A percentile compares a stretch with the other conserved stretches of the same genome.
These are phyloP conservation scores for Athelia psychrophila DNA, from an alignment of 1,284 basidiomycete genomes.

Conservation along the genomic window DNA sequence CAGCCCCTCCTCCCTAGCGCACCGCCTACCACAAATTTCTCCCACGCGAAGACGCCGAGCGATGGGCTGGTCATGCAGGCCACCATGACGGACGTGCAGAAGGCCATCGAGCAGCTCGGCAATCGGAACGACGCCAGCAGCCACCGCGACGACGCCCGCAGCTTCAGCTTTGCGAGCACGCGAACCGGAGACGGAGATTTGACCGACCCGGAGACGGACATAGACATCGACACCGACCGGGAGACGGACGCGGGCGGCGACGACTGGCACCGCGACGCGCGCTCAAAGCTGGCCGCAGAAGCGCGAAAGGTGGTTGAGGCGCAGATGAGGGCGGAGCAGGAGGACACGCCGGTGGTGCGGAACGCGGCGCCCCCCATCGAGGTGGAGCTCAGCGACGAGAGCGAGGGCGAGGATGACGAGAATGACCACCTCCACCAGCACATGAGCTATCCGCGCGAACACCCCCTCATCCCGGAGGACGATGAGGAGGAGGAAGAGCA, in stretches of 20 bases:
- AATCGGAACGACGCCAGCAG: conserved; percentile 33
- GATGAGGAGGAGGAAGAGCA: conserved; percentile 51
- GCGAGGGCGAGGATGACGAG: conserved; percentile 62
- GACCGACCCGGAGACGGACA: conserved; percentile 53
- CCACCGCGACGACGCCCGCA: conserved; percentile 51
- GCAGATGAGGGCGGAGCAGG: conserved; percentile 46
- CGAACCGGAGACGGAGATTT: conserved; percentile 56
- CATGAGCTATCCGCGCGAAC: conserved; percentile 35
- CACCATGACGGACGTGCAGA: conserved; percentile 85
- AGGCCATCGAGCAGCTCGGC: conserved; percentile 80
- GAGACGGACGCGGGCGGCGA: conserved; percentile 34
- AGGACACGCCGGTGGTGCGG: conserved; percentile 32
- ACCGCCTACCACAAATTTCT: too few relatives aligned
- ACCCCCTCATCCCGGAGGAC: conserved; percentile 64
- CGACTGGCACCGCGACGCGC: conserved; percentile 63
- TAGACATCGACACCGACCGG: conserved; percentile 50
- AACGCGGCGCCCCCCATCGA: conserved; percentile 62
- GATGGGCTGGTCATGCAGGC: conserved; percentile 71
- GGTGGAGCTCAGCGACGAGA: conserved; percentile 80
- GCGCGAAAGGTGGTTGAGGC: conserved; percentile 63
- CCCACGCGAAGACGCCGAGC: conserved; percentile 3
- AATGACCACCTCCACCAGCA: conserved; percentile 41
- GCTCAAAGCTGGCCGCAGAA: conserved; percentile 72
- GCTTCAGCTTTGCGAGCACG: conserved; percentile 73
- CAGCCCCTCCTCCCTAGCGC: too few relatives aligned